phyloP scores from a whole-genome alignment of 345 rosid species.

The Eucalyptus pauciflora region DNA sequence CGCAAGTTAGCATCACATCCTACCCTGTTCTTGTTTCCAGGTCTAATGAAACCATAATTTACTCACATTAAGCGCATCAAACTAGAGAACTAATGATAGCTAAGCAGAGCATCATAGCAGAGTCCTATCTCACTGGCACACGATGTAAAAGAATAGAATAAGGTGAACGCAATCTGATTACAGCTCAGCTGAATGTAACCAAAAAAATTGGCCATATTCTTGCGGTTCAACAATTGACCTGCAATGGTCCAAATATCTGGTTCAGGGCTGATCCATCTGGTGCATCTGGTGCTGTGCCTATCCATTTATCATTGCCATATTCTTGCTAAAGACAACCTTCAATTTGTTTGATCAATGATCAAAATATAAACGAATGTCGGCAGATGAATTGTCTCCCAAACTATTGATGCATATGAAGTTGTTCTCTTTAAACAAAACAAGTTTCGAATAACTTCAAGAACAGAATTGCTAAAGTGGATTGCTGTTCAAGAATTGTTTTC shows the following conservation, averaged over 20 bases:
- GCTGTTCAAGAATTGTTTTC: not conserved
- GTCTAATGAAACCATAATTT: not conserved
- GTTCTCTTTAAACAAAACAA: not conserved
- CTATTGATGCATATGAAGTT: not conserved
- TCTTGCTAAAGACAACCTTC: not conserved
- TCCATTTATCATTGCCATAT: not conserved
- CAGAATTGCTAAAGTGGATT: not conserved
- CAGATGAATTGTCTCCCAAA: not conserved
- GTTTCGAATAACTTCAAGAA: not conserved
- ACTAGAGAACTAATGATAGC: not conserved
- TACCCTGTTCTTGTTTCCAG: not conserved
- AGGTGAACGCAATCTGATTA: not conserved
- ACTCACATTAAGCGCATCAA: not conserved
- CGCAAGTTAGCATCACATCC: fast-evolving
- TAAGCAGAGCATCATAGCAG: not conserved
- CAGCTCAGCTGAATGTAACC: not conserved
- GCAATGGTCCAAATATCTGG: not conserved
- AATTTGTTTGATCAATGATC: not conserved
- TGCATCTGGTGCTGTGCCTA: not conserved
- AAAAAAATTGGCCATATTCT: not conserved
- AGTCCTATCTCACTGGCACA: not conserved
- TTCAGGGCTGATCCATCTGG: fast-evolving
- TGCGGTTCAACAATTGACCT: not conserved
- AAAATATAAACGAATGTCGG: not conserved
- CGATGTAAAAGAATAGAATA: not conserved